A percentile compares a stretch with the other conserved stretches of the same genome.
These are phyloP conservation scores for Cyamopsis tetragonoloba DNA, from an alignment of 306 rosid genomes.

Conservation along the genomic window DNA sequence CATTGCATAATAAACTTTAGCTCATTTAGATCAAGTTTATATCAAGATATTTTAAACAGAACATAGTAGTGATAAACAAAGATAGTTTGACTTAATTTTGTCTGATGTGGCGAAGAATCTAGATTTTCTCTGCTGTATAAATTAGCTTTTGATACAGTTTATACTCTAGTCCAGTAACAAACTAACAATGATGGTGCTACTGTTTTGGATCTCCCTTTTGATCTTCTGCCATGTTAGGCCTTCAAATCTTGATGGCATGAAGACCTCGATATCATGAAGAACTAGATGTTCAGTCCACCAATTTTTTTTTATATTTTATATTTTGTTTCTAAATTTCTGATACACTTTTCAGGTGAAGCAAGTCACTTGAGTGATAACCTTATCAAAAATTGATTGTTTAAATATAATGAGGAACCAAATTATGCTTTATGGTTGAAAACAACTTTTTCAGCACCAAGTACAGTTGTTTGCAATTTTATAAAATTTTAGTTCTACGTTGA, in stretches of 20 bases:
- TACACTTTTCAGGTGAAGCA: slow-evolving; percentile 9
- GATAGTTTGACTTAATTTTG: slow-evolving; percentile 17
- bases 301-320: neutral
- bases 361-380: neutral
- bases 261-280: slow-evolving; percentile 19
- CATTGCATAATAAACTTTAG: neutral
- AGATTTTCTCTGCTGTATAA: slow-evolving; percentile 4
- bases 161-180: neutral
- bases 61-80: slow-evolving; percentile 10
- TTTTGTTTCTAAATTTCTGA: slow-evolving; percentile 8
- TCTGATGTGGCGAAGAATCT: slow-evolving; percentile 11
- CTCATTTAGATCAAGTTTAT: neutral
- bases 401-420: neutral
- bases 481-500: slow-evolving; percentile 10
- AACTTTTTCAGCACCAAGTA: neutral
- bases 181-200: neutral
- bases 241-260: neutral
- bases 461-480: slow-evolving; percentile 8
- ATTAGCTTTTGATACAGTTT: slow-evolving; percentile 5
- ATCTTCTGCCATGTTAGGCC: neutral
- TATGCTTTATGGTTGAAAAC: slow-evolving; percentile 15
- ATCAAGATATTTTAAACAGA: slow-evolving; percentile 18
- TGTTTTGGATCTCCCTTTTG: neutral
- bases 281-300: neutral
- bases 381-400: slow-evolving; percentile 1